Evolutionary conservation across 2,329 filamentous ascomycete genomes (phyloP), one percentile per base, ranked within the genome.

Genomic region (Gaeumannomyces sp.): DNA sequence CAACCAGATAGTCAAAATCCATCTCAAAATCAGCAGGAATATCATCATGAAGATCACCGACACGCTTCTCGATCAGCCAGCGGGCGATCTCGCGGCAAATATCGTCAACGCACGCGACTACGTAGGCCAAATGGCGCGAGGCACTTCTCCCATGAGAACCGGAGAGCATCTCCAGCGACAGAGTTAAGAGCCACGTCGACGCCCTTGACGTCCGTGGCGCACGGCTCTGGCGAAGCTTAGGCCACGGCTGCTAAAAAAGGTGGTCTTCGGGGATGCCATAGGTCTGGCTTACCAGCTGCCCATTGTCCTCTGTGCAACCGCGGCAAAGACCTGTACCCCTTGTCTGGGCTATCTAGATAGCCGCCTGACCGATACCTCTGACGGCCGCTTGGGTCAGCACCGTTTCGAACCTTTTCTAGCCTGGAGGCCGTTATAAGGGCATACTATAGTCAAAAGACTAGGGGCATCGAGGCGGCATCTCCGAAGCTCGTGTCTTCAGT

Each of bases 221-320:
- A 77, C 66, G 4, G 70, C 71, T 0, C 29, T 59, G 57, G 16
- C 27, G 14, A 59, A 59, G 22, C 27, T 28, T 5, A 56, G 29
- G 38, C 71, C 67, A 2, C 73, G 69, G 29, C 70, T 73, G 13
- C 67, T 70, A n/a, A 62, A 79, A 75, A 38, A 79, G 77, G 62
- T 74, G 72, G 6, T 67, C 67, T 11, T 67, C 64, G 0, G 73
- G 69, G 19, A 78, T 70, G 6, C 71, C 71, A 60, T 61, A 64
- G 16, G 29, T 38, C 25, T 31, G 28, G 25, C 13, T 27, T 11
- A 81, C 68, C 14, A 77, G 71, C 5, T 72, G 62, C 3, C 66
- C 67, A 67, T 81, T 80, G 14, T 75, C 73, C 2, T 73, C 68
- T 13, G 68, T 73, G 16, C 71, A 6, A 77, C 76, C 0, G 78